Conservation (phyloP, 1,284 basidiomycete species). For the Rhodotorula sp. region DNA sequence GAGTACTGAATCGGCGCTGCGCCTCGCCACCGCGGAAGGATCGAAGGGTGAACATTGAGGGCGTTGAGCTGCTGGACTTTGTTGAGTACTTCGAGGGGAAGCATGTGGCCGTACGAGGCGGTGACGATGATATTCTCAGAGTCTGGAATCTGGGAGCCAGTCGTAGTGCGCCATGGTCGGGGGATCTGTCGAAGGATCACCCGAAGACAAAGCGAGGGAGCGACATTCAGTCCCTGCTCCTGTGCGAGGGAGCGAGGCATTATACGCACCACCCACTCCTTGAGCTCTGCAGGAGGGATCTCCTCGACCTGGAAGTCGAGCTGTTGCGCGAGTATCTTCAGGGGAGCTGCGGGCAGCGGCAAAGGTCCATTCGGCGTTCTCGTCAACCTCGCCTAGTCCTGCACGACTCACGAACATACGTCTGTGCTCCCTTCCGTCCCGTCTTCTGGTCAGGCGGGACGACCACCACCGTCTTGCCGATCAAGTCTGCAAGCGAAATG, state of each 20-base stretch:
- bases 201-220: neutral
- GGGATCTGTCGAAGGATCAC: too few species aligned
- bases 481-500: constrained; percentile 20
- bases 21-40: constrained; percentile 83
- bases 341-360: constrained; percentile 23
- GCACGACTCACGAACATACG: constrained; percentile 19
- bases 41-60: constrained; percentile 90
- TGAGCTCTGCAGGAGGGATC: constrained; percentile 32
- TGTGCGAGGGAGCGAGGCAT: too few species aligned
- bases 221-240: too few species aligned
- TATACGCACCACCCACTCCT: constrained; percentile 24
- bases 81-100: constrained; percentile 66
- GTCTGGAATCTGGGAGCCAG: constrained; percentile 4
- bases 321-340: constrained; percentile 36
- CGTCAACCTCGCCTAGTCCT: too few species aligned
- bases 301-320: constrained; percentile 22
- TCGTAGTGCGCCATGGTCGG: too few species aligned
- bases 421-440: constrained; percentile 23
- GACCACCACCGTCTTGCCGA: constrained; percentile 37
- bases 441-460: constrained; percentile 37
- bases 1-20: constrained; percentile 89
- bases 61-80: constrained; percentile 63
- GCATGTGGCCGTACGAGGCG: constrained; percentile 88
- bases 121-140: constrained; percentile 65
- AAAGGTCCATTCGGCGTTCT: neutral